Evolutionary conservation across 352 stramenopile species (phyloP), one percentile per base, ranked within the genome.

Genomic region (Aphanomyces cochlioides): DNA sequence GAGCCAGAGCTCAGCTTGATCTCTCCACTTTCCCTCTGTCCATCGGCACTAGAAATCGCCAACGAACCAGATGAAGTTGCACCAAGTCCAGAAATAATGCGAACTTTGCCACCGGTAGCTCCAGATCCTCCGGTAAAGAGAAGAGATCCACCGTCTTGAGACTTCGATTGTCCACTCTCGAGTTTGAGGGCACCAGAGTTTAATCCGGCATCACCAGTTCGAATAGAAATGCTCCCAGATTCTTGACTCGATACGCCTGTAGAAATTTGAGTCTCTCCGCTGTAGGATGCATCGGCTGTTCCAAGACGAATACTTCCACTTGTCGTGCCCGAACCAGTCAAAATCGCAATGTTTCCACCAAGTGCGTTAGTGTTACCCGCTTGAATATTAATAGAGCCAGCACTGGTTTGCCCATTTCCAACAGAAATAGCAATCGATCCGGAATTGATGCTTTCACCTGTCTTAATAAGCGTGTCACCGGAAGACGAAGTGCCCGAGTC

Each of bases 401-500:
- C 39, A 36, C 6, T 39, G n/a, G 12, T 8, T 40, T 67, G 41
- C 12, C 38, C 43, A 50, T 21, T 37, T 12, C 59, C 59, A 17
- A 67, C 59, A 40, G 39, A 21, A n/a, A 67, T n/a, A 13, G 48
- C 38, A 19, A 67, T 67, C 5, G 59, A 67, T 6, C 59, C 59
- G 4, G 59, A 21, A 5, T 48, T 10, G 19, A 28, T 34, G 19
- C 38, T 47, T 41, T 67, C 41, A n/a, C 59, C 59, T 7, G 59
- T 67, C 57, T 67, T 41, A 56, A 67, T 50, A 15, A 67, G 59
- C 40, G 21, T 67, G 28, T 12, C 19, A 5, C 59, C 59, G 4
- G 66, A 72, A 47, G 19, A 10, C 8, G 15, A 7, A 19, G 21
- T 38, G 81, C 83, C 13, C 76, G 78, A 36, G 78, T 80, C 15